phyloP scores from a whole-genome alignment of 2,329 filamentous ascomycete genomes.

The Alternaria sp. region DNA sequence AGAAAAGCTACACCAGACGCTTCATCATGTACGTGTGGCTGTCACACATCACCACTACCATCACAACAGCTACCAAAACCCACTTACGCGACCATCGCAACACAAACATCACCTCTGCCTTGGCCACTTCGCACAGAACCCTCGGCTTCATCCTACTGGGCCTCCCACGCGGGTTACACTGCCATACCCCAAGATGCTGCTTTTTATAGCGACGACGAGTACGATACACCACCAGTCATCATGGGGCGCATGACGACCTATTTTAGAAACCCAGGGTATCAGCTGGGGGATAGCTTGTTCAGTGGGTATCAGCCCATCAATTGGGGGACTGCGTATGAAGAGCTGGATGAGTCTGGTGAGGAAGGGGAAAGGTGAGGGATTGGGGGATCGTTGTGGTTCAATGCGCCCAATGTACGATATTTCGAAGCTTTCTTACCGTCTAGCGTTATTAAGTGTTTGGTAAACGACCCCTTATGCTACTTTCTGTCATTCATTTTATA shows the following conservation, averaged over 20 bases:
- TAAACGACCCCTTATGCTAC: background rate
- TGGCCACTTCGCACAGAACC: slow-evolving; percentile 25
- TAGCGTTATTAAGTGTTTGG: background rate
- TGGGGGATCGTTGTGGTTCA: background rate
- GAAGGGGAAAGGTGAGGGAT: background rate
- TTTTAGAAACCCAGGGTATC: slow-evolving; percentile 46
- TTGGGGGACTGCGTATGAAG: slow-evolving; percentile 2
- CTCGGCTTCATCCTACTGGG: slow-evolving; percentile 10
- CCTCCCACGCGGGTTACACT: slow-evolving; percentile 16
- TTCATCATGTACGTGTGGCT: slow-evolving; percentile 27
- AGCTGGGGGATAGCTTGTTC: slow-evolving; percentile 43
- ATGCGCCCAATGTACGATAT: background rate
- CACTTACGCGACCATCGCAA: slow-evolving; percentile 33
- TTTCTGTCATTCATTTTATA: background rate
- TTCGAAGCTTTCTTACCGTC: background rate
- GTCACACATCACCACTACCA: slow-evolving; percentile 13
- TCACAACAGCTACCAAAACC: background rate
- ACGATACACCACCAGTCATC: slow-evolving; percentile 35
- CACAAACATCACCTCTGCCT: slow-evolving; percentile 36
- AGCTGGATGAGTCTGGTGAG: background rate
- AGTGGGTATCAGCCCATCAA: slow-evolving; percentile 33
- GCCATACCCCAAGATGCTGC: slow-evolving; percentile 22
- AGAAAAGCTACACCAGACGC: background rate
- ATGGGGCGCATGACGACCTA: slow-evolving; percentile 48
- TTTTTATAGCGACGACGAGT: slow-evolving; percentile 8